Conservation (phyloP, 192 early-diverging fungal genomes). For the Borealophlyctis nickersoniae region DNA sequence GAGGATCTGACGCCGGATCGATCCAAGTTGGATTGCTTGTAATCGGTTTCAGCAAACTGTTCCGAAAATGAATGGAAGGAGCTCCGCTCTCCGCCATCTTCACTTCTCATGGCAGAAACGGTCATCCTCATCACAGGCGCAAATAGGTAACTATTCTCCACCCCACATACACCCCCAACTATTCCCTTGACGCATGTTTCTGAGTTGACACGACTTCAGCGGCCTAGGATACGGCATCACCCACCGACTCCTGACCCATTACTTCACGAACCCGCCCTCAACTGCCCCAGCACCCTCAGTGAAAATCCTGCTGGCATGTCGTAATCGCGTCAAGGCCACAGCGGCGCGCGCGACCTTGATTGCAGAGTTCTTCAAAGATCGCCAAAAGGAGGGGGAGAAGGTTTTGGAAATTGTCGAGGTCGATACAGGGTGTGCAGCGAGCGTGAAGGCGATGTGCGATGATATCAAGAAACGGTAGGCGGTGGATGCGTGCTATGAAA, state of each 20-base stretch:
- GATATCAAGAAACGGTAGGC: conserved; percentile 25
- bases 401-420: conserved; percentile 30
- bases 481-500: not conserved
- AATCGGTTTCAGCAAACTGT: no score
- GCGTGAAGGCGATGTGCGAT: conserved; percentile 26
- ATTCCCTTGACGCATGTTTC: not conserved
- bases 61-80: no score
- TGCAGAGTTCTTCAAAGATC: not conserved
- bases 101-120: no score
- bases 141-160: no score
- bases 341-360: conserved; percentile 27
- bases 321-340: conserved; percentile 26
- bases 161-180: no score
- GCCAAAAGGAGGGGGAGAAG: not conserved
- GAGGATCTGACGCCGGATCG: no score
- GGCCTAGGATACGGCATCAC: conserved; percentile 42
- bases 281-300: conserved; percentile 10
- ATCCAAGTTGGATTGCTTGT: no score
- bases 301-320: conserved; percentile 40
- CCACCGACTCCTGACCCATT: conserved; percentile 26
- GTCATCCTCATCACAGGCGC: no score
- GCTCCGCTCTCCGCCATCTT: no score
- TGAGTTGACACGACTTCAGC: conserved; percentile 20
- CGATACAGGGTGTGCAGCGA: conserved; percentile 31
- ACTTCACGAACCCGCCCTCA: not conserved